Evolutionary conservation across 495 filamentous ascomycete genomes (phyloP), one percentile per base, ranked within the genome.

Genomic region (Daldinia childiae): DNA sequence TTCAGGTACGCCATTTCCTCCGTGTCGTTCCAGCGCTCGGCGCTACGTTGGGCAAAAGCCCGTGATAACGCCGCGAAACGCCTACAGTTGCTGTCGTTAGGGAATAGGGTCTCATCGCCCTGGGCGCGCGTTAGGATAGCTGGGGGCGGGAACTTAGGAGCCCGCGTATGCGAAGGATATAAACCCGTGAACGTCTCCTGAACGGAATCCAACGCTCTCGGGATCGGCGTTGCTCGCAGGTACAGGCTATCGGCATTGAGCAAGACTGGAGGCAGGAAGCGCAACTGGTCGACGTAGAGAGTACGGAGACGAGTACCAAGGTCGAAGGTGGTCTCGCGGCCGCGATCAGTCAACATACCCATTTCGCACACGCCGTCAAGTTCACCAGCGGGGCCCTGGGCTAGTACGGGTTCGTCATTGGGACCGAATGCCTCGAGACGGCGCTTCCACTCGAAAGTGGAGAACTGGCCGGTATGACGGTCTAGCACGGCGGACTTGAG

Each of bases 111-210:
- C 81, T 99, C 95, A 61, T 98, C 94, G 0, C 86, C 84, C 0
- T 89, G 86, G 5, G 88, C 84, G 11, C 93, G 84, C 0, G 87
- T 90, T 11, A 97, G 79, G 73, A 97, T 93, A 9, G 92, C 91
- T 0, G 92, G 90, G 0, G 89, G 82, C 1, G 88, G 89, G 74
- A 94, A 90, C 29, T 68, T 72, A 1, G 86, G 81, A 3, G 79
- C 74, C 48, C 92, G 86, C 5, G 90, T 82, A n/a, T 82, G 83
- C 0, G 88, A 74, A 0, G 95, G 95, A 79, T 98, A 99, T 79
- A 99, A 87, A 15, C 95, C 95, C 74, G 85, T 88, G 77, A 97
- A 97, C 19, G 92, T 87, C 78, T 99, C 92, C 68, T 98, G 94
- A 21, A 98, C 84, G 14, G 90, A 93, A 76, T 97, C 93, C 2